Evolutionary conservation across 805 yeast species (phyloP), one percentile per base, ranked within the genome.

Genomic region (Tetrapisispora pingtungensis): DNA sequence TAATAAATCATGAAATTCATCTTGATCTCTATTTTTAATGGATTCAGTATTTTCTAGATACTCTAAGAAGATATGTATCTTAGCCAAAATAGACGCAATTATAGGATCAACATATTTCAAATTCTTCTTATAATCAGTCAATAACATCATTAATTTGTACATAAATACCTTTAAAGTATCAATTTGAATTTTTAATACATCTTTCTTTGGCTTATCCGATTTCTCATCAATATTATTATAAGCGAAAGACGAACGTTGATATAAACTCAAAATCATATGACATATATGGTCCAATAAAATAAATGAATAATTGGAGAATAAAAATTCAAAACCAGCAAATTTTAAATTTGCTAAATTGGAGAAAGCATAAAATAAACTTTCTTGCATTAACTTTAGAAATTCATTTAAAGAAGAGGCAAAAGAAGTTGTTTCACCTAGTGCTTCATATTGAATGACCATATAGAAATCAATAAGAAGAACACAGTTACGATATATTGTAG

Each of bases 261-360:
- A 49, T 20, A 58, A 36, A 12, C 57, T 55, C n/a, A 60, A 46
- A 4, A 58, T 40, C 51, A 60, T 52, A 30, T 51, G 56, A 41
- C 55, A 51, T 3, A 59, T 41, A 27, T 47, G 53, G 24, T 53
- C 44, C 32, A 60, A 40, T n/a, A 55, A 44, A 12, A 40, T 33
- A 32, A 58, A 59, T n/a, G 60, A 54, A 41, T 51, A 55, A 36
- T 56, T 59, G n/a, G 55, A 51, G 33, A 54, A 59, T 24, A 57
- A 43, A 34, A 59, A 60, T 46, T 60, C 64, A 49, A 54, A 51
- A 38, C 63, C 64, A 10, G 60, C 59, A 46, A 58, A 55, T 42
- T 51, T 57, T 35, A 53, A 47, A 39, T 55, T 58, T 15, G 64
- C 64, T 34, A 60, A 47, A 36, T 58, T 58, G 7, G 64, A 60